Evolutionary conservation across 176 grass and related monocot genomes (phyloP).

Genomic region (Cymbopogon citratus): DNA sequence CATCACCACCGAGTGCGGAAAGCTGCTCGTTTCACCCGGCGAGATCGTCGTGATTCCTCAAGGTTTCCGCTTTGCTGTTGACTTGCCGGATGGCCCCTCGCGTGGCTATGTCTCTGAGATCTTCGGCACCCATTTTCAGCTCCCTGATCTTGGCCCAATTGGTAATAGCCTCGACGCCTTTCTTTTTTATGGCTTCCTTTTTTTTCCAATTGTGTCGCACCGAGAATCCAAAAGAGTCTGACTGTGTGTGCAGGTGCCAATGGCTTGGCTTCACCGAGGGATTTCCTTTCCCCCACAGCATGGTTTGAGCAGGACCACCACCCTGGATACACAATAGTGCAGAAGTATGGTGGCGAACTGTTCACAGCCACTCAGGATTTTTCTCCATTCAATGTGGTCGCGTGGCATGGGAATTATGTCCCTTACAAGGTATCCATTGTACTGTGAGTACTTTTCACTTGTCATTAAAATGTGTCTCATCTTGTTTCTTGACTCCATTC

Average conservation of each 20-base stretch:
- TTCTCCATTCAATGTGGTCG: slow-evolving; percentile 88
- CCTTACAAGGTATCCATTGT: slow-evolving; percentile 75
- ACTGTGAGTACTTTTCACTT: neutral
- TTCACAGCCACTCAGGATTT: slow-evolving; percentile 93
- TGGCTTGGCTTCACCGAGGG: slow-evolving; percentile 72
- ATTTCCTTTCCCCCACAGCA: slow-evolving; percentile 79
- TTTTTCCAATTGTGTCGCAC: neutral
- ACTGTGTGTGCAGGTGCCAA: slow-evolving; percentile 61
- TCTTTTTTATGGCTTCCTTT: neutral
- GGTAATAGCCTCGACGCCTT: slow-evolving; percentile 29
- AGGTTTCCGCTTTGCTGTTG: slow-evolving; percentile 75
- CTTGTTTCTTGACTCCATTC: slow-evolving; percentile 5
- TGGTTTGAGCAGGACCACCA: slow-evolving; percentile 69
- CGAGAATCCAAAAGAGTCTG: neutral
- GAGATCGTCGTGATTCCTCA: slow-evolving; percentile 93
- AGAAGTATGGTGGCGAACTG: slow-evolving; percentile 84
- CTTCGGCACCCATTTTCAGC: slow-evolving; percentile 85
- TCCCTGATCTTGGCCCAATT: slow-evolving; percentile 90
- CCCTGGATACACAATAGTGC: slow-evolving; percentile 67
- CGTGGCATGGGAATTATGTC: slow-evolving; percentile 96
- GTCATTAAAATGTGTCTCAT: neutral
- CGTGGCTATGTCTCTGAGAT: slow-evolving; percentile 89
- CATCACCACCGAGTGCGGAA: slow-evolving; percentile 89
- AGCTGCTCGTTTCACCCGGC: slow-evolving; percentile 62
- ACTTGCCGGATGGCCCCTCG: slow-evolving; percentile 72